Evolutionary conservation across 2,329 filamentous ascomycete species (phyloP), one percentile per base, ranked within the genome.

Genomic region (Fusarium tuaranense): DNA sequence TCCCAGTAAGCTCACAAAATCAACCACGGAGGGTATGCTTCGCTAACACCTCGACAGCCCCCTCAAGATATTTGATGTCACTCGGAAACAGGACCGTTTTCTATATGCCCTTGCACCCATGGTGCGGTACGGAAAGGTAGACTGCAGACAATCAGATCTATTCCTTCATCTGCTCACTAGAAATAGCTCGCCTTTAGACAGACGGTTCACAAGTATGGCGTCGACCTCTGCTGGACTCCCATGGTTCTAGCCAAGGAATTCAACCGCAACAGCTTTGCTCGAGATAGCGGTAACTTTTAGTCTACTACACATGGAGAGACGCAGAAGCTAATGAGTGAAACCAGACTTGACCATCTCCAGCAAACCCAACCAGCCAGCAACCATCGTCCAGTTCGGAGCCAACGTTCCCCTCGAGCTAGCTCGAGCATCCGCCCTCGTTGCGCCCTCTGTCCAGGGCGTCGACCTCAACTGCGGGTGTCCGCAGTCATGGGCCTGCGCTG

Each of bases 391-490:
- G 79, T 93, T 94, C 77, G 92, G 92, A 57, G 87, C 90, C 72
- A 92, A 90, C 76, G 86, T 86, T 6, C 87, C 91, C 8, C 78
- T 86, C 5, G 92, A 94, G 79, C 86, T 94, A 53, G 86, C 89
- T 16, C 87, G 91, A 34, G 91, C 92, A 13, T 88, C 91, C 0
- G 85, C 88, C 25, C 87, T 94, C 58, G 89, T 90, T 3, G 88
- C 87, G 0, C 91, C 92, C 2, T 90, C 85, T 79, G 88, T 90
- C 63, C 88, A 88, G 76, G 92, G 92, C 72, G 87, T 94, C 4
- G 91, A 94, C 76, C 85, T 94, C 46, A 94, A 94, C 83, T 94
- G 92, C 80, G 92, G 92, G 13, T 94, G 92, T 78, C 92, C 92
- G 9, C 92, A 94, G 81, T 89, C 89, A 7, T 94, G 92, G 92